Conservation (phyloP, 2,329 filamentous ascomycete genomes). For the Colletotrichum caudatum region DNA sequence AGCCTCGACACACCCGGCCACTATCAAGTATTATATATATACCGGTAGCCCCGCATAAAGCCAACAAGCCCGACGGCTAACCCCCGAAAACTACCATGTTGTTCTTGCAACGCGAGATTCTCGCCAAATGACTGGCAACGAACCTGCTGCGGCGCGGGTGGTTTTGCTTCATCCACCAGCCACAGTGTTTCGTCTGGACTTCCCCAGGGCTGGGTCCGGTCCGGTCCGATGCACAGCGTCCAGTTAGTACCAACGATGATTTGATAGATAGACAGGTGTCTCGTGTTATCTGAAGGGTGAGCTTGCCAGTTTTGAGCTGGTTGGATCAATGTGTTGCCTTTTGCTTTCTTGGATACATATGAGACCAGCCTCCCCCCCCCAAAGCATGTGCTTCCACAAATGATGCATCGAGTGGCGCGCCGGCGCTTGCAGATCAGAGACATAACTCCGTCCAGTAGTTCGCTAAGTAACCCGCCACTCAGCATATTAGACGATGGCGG, state of each 20-base stretch:
- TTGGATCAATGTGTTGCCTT: too few relatives aligned
- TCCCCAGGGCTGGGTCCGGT: slow-evolving; percentile 31
- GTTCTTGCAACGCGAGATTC: not conserved
- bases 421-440: not conserved
- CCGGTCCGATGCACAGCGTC: slow-evolving; percentile 14
- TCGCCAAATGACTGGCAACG: not conserved
- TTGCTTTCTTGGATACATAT: not conserved
- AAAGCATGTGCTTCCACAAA: not conserved
- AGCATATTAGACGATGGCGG: not conserved
- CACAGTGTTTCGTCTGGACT: slow-evolving; percentile 5
- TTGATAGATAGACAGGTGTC: too few relatives aligned
- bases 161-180: not conserved
- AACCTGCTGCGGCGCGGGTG: too few relatives aligned
- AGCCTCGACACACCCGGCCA: not conserved
- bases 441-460: not conserved
- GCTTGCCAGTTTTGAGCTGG: too few relatives aligned
- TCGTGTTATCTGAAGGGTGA: not conserved
- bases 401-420: slow-evolving; percentile 6
- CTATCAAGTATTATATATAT: not conserved
- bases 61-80: not conserved
- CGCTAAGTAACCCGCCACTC: not conserved
- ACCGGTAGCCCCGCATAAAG: not conserved
- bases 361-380: not conserved
- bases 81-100: not conserved
- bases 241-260: not conserved